Evolutionary conservation across 176 grass and related monocot species (phyloP).

Genomic region (Phyllostachys edulis): DNA sequence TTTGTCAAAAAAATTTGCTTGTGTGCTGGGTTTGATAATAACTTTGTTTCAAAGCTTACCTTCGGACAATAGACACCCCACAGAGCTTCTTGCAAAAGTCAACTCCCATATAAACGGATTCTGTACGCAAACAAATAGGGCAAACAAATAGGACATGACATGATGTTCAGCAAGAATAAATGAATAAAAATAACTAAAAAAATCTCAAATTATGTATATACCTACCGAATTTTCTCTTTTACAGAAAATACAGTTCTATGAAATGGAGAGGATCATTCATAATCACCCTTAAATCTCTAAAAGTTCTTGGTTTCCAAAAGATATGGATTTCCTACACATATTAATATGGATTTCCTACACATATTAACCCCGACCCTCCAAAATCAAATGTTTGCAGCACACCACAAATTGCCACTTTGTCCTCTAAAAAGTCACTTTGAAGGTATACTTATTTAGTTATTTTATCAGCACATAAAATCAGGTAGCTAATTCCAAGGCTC

Average conservation of each 20-base stretch:
- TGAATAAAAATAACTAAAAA: background rate
- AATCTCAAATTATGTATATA: constrained; percentile 16
- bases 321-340: background rate
- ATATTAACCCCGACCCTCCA: background rate
- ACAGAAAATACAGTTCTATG: background rate
- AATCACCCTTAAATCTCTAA: background rate
- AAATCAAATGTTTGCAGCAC: constrained; percentile 9
- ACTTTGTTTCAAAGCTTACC: constrained; percentile 50
- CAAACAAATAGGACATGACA: constrained; percentile 25
- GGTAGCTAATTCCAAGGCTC: background rate
- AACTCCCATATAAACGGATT: constrained; percentile 79
- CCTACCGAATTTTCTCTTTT: background rate
- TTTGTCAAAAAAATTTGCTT: background rate
- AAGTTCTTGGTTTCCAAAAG: background rate
- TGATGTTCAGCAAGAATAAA: background rate
- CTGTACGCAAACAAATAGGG: constrained; percentile 40
- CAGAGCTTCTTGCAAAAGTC: constrained; percentile 99
- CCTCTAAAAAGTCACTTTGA: background rate
- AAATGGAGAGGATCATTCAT: background rate
- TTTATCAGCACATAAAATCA: background rate
- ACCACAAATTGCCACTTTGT: background rate
- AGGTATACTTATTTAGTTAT: background rate
- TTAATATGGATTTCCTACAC: background rate
- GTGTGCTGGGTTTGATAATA: constrained; percentile 19
- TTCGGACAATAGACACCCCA: constrained; percentile 90